These are phyloP conservation scores for Clathrus columnatus DNA, from an alignment of 768 basidiomycete genomes.

Conservation along the genomic window DNA sequence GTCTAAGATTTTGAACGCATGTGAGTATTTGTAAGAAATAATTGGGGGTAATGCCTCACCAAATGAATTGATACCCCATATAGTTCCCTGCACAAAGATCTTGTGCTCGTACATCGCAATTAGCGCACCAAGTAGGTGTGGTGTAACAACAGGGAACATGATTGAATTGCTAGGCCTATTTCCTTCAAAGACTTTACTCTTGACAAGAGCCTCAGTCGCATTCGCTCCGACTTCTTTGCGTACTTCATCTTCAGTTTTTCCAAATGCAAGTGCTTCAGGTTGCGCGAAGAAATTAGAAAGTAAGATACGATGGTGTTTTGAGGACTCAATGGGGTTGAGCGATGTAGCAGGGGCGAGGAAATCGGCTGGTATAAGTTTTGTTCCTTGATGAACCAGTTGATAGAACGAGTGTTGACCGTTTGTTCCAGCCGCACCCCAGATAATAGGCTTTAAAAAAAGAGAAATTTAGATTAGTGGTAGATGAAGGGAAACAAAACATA, in stretches of 20 bases:
- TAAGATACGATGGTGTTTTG: constrained; percentile 94
- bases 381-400: constrained; percentile 92
- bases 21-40: neutral
- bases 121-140: constrained; percentile 79
- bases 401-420: constrained; percentile 99
- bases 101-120: constrained; percentile 97
- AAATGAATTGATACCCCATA: constrained; percentile 99
- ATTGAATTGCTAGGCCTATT: constrained; percentile 96
- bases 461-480: constrained; percentile 7
- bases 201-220: constrained; percentile 77
- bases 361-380: constrained; percentile 85
- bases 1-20: constrained; percentile 38
- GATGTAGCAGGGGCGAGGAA: constrained; percentile 86
- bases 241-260: constrained; percentile 91
- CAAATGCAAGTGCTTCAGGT: constrained; percentile 95
- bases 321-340: constrained; percentile 79
- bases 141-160: constrained; percentile 88
- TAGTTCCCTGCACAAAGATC: constrained; percentile 93
- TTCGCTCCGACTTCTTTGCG: constrained; percentile 41
- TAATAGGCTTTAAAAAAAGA: constrained; percentile 62
- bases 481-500: neutral
- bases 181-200: constrained; percentile 97
- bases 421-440: constrained; percentile 97
- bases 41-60: constrained; percentile 54
- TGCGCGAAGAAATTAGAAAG: constrained; percentile 98